Evolutionary conservation across 2,329 filamentous ascomycete genomes (phyloP).

Genomic region (Fusarium tjaetaba): DNA sequence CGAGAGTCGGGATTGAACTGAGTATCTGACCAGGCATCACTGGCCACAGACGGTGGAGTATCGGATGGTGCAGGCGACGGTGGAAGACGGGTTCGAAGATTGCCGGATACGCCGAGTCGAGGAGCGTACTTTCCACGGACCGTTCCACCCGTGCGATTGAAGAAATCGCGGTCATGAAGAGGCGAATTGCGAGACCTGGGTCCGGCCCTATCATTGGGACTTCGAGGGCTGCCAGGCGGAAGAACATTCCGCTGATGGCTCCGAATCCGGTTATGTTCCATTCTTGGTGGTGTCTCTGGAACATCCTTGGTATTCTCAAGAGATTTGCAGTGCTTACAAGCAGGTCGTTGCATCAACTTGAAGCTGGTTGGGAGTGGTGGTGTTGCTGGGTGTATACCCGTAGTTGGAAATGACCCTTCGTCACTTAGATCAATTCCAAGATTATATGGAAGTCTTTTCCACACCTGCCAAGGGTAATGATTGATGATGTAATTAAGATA

Average conservation of each 20-base stretch:
- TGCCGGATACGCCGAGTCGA: accelerated
- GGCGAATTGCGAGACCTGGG: too few species aligned
- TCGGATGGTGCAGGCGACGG: neutral
- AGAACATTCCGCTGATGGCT: too few species aligned
- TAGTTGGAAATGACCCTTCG: accelerated
- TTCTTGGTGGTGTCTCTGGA: neutral
- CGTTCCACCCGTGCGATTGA: accelerated
- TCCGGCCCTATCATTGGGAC: too few species aligned
- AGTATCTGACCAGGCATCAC: neutral
- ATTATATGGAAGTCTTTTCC: too few species aligned
- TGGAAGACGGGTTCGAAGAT: neutral
- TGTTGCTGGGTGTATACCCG: accelerated
- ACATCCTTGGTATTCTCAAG: neutral
- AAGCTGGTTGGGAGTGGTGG: neutral
- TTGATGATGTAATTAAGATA: too few species aligned
- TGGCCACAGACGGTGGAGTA: neutral
- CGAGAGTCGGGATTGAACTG: neutral
- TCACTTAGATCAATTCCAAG: neutral
- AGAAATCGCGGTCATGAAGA: neutral
- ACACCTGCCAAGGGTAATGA: too few species aligned
- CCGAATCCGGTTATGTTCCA: neutral
- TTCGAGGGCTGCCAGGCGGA: too few species aligned
- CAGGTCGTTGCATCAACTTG: neutral
- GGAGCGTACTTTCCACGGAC: neutral
- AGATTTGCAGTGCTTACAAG: neutral